These are phyloP conservation scores for Prosopis cineraria DNA, from an alignment of 306 rosid species.

Conservation along the genomic window DNA sequence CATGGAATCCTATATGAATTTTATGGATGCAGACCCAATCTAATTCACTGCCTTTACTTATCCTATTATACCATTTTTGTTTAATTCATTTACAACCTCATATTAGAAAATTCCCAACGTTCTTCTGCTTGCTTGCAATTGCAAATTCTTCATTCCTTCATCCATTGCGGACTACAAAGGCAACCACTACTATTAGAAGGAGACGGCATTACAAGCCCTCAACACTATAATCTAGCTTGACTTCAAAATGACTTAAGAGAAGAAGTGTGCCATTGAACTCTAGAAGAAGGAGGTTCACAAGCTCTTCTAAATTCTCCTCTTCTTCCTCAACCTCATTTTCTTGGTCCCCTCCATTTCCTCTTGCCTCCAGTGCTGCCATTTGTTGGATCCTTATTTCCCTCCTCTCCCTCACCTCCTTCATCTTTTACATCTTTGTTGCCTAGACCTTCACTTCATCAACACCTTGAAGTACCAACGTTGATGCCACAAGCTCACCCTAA, in stretches of 20 bases:
- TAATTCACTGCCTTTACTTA: background rate
- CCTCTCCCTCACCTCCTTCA: conserved; percentile 78
- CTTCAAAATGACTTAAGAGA: conserved; percentile 86
- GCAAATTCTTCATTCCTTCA: background rate
- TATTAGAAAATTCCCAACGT: conserved; percentile 12
- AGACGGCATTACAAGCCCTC: conserved; percentile 71
- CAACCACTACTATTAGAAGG: conserved; percentile 55
- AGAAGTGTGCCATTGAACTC: conserved; percentile 80
- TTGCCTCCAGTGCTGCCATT: conserved; percentile 83
- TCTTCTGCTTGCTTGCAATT: conserved; percentile 30
- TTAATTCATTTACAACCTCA: background rate
- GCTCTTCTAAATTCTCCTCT: conserved; percentile 73
- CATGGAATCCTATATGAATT: no score
- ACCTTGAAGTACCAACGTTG: no score
- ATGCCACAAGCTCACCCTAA: conserved; percentile 70
- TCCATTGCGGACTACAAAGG: conserved; percentile 43
- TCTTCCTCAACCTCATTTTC: conserved; percentile 65
- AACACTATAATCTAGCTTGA: conserved; percentile 85
- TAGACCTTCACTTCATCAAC: conserved; percentile 78
- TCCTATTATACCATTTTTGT: background rate
- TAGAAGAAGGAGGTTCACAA: conserved; percentile 85
- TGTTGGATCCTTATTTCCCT: conserved; percentile 86
- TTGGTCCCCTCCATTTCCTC: conserved; percentile 46
- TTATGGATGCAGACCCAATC: no score
- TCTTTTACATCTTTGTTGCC: conserved; percentile 85